Conservation (phyloP, 306 rosid species). For the Cucumis hystrix region DNA sequence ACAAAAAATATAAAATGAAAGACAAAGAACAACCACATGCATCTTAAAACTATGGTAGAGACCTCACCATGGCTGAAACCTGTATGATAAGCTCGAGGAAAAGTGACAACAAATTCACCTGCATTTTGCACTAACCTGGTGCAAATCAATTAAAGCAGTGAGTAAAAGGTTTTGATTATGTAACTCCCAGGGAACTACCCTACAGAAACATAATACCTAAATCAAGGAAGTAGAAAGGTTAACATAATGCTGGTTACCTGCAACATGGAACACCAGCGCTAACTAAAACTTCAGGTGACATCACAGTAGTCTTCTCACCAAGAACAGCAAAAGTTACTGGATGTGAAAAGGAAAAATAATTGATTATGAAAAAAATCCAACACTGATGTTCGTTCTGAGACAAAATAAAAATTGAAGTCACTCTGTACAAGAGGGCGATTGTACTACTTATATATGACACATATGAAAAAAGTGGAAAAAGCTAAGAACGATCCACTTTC, state of each 20-base stretch:
- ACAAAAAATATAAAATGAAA: not conserved
- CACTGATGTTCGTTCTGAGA: not conserved
- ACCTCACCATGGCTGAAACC: constrained; percentile 97
- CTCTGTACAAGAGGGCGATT: not conserved
- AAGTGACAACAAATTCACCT: constrained; percentile 98
- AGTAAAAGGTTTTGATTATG: not conserved
- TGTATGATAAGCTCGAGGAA: constrained; percentile 98
- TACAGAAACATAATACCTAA: not conserved
- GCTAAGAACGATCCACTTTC: not conserved
- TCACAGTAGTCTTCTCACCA: constrained; percentile 96
- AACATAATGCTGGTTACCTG: constrained; percentile 43
- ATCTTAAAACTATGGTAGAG: not conserved
- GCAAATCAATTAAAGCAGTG: constrained; percentile 18
- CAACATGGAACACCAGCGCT: constrained; percentile 93
- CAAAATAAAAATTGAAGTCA: not conserved
- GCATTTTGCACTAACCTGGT: constrained; percentile 95
- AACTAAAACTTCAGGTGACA: constrained; percentile 88
- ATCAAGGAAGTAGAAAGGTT: not conserved
- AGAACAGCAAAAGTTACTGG: constrained; percentile 86
- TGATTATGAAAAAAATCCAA: constrained; percentile 5
- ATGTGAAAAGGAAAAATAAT: constrained; percentile 7
- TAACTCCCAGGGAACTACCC: not conserved
- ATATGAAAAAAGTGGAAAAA: not conserved
- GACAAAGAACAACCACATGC: not conserved
- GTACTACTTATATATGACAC: not conserved